Evolutionary conservation across 1,139 yeast genomes (phyloP), one percentile per base, ranked within the genome.

Genomic region (Taphrina flavorubra): DNA sequence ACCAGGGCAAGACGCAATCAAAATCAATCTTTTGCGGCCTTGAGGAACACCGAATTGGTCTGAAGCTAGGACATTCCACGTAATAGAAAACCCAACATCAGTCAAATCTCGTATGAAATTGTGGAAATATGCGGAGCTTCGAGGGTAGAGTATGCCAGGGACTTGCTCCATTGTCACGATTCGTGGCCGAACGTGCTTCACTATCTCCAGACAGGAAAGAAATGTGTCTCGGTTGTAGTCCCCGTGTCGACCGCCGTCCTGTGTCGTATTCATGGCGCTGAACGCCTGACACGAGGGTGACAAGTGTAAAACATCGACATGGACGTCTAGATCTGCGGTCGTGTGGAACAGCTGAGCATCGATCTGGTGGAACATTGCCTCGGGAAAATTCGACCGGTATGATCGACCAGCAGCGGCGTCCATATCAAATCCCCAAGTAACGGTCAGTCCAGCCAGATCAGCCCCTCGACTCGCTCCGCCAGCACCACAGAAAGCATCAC

Each of bases 401-500:
- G 53, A 49, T 20, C 11, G 7, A 6, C 53, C 53, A 11, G 36
- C 53, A 7, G 20, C n/a, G 6, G 36, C 31, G 36, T 49, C 53
- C 13, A 49, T 8, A 20, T 49, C 53, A 20, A 49, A 49, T 4
- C 53, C 53, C 53, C 53, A 49, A n/a, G 53, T 18, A 3, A 49
- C 53, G n/a, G 13, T 20, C n/a, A 49, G n/a, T 18, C 53, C 53
- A 16, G 53, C 53, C 11, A 49, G 8, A 6, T 8, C 36, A 6
- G 53, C 53, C 20, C 53, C 53, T 11, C 36, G 53, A n/a, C 53
- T 49, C 16, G 36, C 53, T 2, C 53, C 53, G 8, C 53, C 53
- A 11, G 53, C 53, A 2, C 53, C 53, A 49, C 53, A 49, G n/a
- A 49, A 49, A 11, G 53, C 53, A n/a, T 49, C 53, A n/a, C 53